Percentiles rank a stretch among this genome's conserved stretches.
phyloP scores from a whole-genome alignment of 352 stramenopile genomes.

The Phytophthora aleatoria region DNA sequence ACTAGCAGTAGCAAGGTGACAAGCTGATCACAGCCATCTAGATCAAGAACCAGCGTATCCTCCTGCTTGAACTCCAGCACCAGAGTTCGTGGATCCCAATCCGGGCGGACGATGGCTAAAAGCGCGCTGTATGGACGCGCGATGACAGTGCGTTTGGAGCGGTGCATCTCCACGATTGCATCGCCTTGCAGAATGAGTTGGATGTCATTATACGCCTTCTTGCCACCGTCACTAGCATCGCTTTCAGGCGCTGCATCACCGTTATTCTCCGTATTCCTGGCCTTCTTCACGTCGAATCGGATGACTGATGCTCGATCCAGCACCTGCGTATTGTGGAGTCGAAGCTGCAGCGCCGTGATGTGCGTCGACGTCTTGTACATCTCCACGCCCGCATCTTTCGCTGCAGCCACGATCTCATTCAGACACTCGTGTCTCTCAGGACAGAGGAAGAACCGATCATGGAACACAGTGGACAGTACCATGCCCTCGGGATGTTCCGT shows the following conservation, averaged over 20 bases:
- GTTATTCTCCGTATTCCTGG: conserved; percentile 15
- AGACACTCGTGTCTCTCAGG: conserved; percentile 62
- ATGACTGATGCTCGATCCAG: conserved; percentile 61
- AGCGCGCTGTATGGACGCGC: conserved; percentile 60
- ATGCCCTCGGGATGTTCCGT: conserved; percentile 56
- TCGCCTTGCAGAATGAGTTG: conserved; percentile 72
- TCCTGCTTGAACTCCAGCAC: conserved; percentile 71
- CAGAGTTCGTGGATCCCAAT: conserved; percentile 61
- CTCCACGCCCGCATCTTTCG: conserved; percentile 47
- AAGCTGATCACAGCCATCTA: conserved; percentile 66
- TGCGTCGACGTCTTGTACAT: conserved; percentile 44
- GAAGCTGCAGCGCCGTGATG: conserved; percentile 57
- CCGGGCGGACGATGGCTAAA: conserved; percentile 52
- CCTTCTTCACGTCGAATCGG: conserved; percentile 73
- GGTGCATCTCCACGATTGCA: conserved; percentile 65
- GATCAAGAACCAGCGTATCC: conserved; percentile 55
- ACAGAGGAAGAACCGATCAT: conserved; percentile 76
- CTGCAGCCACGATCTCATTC: conserved; percentile 55
- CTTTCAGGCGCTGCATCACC: conserved; percentile 24
- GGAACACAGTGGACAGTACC: conserved; percentile 63
- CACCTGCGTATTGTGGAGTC: conserved; percentile 60
- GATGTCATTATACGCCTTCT: conserved; percentile 49
- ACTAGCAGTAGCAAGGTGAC: conserved; percentile 67
- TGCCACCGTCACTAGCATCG: conserved; percentile 34
- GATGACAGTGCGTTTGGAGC: conserved; percentile 61